Conservation (phyloP, 371 early-diverging fungal species). For the Mortierella sp. region DNA sequence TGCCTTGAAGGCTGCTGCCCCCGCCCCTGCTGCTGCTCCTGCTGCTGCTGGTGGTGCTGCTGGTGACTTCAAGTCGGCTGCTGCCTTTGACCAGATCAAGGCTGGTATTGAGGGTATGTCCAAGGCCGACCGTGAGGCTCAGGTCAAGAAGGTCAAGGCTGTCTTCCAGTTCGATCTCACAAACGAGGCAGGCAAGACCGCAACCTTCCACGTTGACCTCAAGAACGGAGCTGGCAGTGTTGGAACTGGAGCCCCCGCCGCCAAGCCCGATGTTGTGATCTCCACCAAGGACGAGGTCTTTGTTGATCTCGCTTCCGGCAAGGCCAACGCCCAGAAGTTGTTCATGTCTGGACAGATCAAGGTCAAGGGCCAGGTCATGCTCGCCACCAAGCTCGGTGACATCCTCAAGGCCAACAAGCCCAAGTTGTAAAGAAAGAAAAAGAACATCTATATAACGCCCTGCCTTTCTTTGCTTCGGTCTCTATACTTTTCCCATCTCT, state of each 20-base stretch:
- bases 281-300: slow-evolving; percentile 72
- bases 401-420: slow-evolving; percentile 65
- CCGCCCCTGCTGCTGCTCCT: slow-evolving; percentile 27
- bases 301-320: slow-evolving; percentile 77
- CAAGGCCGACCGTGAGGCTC: slow-evolving; percentile 41
- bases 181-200: slow-evolving; percentile 59
- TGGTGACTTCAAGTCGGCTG: slow-evolving; percentile 51
- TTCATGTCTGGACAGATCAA: slow-evolving; percentile 85
- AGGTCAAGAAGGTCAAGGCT: slow-evolving; percentile 63
- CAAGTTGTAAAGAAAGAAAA: slow-evolving; percentile 62
- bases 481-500: too few species aligned
- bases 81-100: slow-evolving; percentile 48
- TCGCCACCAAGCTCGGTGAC: slow-evolving; percentile 81
- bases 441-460: too few species aligned
- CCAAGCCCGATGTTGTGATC: slow-evolving; percentile 62
- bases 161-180: slow-evolving; percentile 80
- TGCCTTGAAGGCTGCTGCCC: slow-evolving; percentile 36
- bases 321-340: slow-evolving; percentile 76
- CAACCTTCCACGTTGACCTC: slow-evolving; percentile 71
- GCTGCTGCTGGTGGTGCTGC: slow-evolving; percentile 26
- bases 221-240: slow-evolving; percentile 65
- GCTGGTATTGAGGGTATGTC: slow-evolving; percentile 39
- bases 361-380: slow-evolving; percentile 90
- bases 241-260: slow-evolving; percentile 46
- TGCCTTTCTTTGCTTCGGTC: background rate